Evolutionary conservation across 2,329 filamentous ascomycete species (phyloP), one percentile per base, ranked within the genome.

Genomic region (Fonsecaea pedrosoi): DNA sequence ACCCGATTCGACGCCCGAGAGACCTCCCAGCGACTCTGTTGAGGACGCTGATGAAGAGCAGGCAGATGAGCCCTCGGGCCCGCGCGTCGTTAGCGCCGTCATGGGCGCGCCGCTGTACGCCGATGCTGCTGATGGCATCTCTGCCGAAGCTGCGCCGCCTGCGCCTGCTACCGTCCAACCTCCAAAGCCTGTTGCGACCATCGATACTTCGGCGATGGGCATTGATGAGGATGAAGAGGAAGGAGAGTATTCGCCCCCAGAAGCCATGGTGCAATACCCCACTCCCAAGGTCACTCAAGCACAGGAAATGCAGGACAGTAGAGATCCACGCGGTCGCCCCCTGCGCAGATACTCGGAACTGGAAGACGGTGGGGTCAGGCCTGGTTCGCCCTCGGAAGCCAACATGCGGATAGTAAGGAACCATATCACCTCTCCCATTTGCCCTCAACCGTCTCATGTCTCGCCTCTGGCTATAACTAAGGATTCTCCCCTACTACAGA

Each of bases 391-490:
- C 21, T 59, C 63, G 12, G 70, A 70, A 56, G 60, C 79, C 61
- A 78, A 86, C 60, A 85, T 90, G 69, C 87, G 88, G 60, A 81
- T 94, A 65, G 83, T 94, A 73, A 87, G 88, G 74, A 89, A 88
- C 72, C 90, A 93, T 75, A 89, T 94, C 73, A 86, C 89, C 59
- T 89, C 88, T 40, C 90, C 90, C 50, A 80, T 90, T 74, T 91
- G 91, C 60, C 91, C 92, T 32, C 91, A 92, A 74, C 90, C 92
- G 61, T 88, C 89, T 57, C 89, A 91, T 74, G 87, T 87, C 30
- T 86, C 86, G 32, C 85, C 85, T 55, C 77, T 88, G 68, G 83
- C 85, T 64, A 80, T 82, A 54, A 77, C 83, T 63, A 86, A 86
- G 74, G 78, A 81, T 61, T 79, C 83, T 67, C 77, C 80, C 58